These are phyloP conservation scores for Saturnispora sanitii DNA, from an alignment of 805 yeast species.

Conservation along the genomic window DNA sequence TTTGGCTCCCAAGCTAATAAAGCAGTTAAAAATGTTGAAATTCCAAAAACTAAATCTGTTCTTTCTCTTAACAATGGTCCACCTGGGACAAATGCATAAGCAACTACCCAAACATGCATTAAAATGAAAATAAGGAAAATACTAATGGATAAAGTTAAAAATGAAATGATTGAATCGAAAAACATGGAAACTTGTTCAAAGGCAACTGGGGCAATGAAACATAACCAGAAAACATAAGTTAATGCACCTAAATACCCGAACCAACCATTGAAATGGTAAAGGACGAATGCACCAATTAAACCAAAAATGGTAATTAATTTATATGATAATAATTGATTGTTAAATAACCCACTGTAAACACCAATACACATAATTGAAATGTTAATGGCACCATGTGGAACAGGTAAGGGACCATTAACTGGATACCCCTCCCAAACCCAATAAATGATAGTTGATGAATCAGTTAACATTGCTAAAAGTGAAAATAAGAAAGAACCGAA, in stretches of 20 bases:
- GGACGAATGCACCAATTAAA: constrained; percentile 37
- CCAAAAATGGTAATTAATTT: constrained; percentile 28
- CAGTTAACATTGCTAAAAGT: constrained; percentile 65
- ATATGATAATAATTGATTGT: constrained; percentile 16
- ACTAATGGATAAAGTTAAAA: constrained; percentile 41
- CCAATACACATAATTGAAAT: constrained; percentile 54
- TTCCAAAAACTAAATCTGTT: constrained; percentile 60
- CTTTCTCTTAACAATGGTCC: constrained; percentile 85
- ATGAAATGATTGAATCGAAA: constrained; percentile 42
- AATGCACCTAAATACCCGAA: constrained; percentile 67
- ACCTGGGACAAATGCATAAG: constrained; percentile 96
- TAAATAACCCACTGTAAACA: constrained; percentile 34
- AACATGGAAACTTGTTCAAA: constrained; percentile 35
- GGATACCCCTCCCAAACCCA: constrained; percentile 98
- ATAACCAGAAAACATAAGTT: constrained; percentile 47
- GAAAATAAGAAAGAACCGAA: constrained; percentile 70
- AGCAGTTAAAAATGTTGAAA: constrained; percentile 42
- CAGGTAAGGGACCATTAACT: constrained; percentile 75
- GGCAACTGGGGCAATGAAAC: constrained; percentile 49
- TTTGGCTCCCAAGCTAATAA: constrained; percentile 36
- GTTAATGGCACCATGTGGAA: constrained; percentile 69
- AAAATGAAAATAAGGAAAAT: constrained; percentile 47
- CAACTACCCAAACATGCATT: constrained; percentile 94
- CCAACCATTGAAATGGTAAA: constrained; percentile 56
- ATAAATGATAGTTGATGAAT: constrained; percentile 74